A percentile compares a stretch with the other conserved stretches of the same genome.
Conservation (phyloP, 805 yeast species). For the Hanseniaspora mollemarum region DNA sequence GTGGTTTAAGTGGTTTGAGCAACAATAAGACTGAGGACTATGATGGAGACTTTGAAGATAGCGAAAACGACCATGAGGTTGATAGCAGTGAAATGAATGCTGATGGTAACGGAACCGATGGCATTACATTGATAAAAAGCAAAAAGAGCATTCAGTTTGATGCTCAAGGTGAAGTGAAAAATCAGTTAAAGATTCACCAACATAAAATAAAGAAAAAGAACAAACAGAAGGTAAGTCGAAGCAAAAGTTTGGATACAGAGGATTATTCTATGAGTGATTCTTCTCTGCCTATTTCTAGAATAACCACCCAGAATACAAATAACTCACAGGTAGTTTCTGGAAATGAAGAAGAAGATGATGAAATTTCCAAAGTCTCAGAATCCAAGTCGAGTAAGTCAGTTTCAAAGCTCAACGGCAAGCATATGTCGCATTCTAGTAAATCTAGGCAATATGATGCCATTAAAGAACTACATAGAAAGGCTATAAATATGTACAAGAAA, state of each 20-base stretch:
- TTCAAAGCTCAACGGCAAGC: not conserved
- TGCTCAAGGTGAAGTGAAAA: conserved; percentile 13
- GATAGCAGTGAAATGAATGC: not conserved
- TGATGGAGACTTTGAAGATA: conserved; percentile 6
- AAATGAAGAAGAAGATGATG: not conserved
- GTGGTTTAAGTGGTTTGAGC: conserved; percentile 13
- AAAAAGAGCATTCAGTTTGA: conserved; percentile 15
- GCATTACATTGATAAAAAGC: not conserved
- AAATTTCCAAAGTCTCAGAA: not conserved
- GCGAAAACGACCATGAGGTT: not conserved
- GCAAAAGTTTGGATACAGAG: conserved; percentile 1
- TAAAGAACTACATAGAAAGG: conserved; percentile 15
- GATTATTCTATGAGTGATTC: conserved; percentile 10
- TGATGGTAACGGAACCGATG: not conserved
- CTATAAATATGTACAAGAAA: conserved; percentile 11
- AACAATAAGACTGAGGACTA: conserved; percentile 2
- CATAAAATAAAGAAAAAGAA: conserved; percentile 5
- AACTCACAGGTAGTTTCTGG: conserved; percentile 1
- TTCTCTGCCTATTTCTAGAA: conserved; percentile 14
- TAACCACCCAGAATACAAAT: conserved; percentile 11
- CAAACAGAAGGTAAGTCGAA: not conserved
- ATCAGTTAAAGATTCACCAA: conserved; percentile 14
- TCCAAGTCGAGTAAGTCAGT: not conserved
- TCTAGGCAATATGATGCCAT: conserved; percentile 13
- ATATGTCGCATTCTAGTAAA: not conserved